Conservation (phyloP, 2,329 filamentous ascomycete species). For the Elsinoe australis region DNA sequence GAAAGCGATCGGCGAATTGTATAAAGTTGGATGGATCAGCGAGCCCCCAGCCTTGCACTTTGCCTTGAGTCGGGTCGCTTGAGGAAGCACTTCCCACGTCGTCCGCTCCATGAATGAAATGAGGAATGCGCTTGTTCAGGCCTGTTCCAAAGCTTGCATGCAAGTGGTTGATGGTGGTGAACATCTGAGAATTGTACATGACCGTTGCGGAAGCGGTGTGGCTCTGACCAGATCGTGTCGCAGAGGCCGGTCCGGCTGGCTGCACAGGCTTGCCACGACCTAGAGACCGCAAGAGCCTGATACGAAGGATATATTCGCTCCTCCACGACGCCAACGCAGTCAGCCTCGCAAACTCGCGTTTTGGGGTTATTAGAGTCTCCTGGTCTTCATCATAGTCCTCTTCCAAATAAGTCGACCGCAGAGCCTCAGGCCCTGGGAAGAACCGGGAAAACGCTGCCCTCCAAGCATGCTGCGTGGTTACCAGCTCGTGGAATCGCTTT, state of each 20-base stretch:
- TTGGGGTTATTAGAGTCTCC: slow-evolving; percentile 56
- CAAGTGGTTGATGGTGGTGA: slow-evolving; percentile 69
- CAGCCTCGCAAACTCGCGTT: slow-evolving; percentile 72
- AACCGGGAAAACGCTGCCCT: slow-evolving; percentile 83
- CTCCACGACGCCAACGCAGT: slow-evolving; percentile 85
- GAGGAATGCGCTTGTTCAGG: slow-evolving; percentile 60
- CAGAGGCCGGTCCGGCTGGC: slow-evolving; percentile 45
- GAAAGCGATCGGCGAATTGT: slow-evolving; percentile 70
- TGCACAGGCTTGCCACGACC: slow-evolving; percentile 69
- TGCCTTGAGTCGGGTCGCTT: slow-evolving; percentile 71
- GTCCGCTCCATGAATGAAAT: slow-evolving; percentile 74
- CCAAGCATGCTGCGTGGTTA: slow-evolving; percentile 91
- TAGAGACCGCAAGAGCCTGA: slow-evolving; percentile 72
- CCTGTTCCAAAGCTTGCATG: slow-evolving; percentile 68
- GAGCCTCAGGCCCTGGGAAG: slow-evolving; percentile 67
- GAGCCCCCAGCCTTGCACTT: slow-evolving; percentile 73
- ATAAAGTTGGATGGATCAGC: slow-evolving; percentile 66
- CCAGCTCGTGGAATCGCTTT: slow-evolving; percentile 73
- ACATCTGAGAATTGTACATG: slow-evolving; percentile 78
- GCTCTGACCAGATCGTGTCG: slow-evolving; percentile 46
- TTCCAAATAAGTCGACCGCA: slow-evolving; percentile 35
- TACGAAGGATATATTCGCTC: slow-evolving; percentile 88
- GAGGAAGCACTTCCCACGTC: slow-evolving; percentile 70
- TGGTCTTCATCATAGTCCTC: slow-evolving; percentile 41
- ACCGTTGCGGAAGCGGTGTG: slow-evolving; percentile 66